Evolutionary conservation across 441 rosid species (phyloP).

Genomic region (Brassica balearica): DNA sequence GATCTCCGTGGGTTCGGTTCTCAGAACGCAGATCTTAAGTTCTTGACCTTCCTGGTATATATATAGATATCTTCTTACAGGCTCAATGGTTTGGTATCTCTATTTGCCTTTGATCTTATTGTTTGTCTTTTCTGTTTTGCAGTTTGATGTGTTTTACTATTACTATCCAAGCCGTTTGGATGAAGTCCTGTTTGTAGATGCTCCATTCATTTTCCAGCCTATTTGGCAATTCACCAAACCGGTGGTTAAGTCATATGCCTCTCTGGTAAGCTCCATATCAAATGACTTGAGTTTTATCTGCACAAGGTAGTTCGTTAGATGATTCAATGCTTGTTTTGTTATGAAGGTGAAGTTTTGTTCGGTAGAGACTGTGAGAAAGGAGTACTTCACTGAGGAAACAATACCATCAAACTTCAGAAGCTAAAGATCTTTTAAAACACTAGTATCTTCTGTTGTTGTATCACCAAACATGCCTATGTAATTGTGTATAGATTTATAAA

Average conservation of each 20-base stretch:
- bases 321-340: conserved; percentile 18
- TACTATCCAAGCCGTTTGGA: conserved; percentile 92
- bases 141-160: conserved; percentile 91
- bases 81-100: conserved; percentile 24
- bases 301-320: too few species aligned
- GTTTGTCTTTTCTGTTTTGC: conserved; percentile 40
- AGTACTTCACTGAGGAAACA: conserved; percentile 84
- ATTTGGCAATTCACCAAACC: conserved; percentile 91
- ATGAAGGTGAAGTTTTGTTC: conserved; percentile 87
- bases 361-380: conserved; percentile 64
- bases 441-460: conserved; percentile 19
- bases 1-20: conserved; percentile 79
- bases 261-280: conserved; percentile 63
- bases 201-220: conserved; percentile 88
- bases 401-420: conserved; percentile 64
- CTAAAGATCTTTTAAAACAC: conserved; percentile 37
- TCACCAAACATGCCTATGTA: conserved; percentile 6
- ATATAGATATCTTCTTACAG: conserved; percentile 22
- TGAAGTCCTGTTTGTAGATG: conserved; percentile 90
- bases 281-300: too few species aligned
- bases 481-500: conserved; percentile 11
- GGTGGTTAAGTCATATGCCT: conserved; percentile 70
- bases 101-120: conserved; percentile 25
- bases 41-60: conserved; percentile 84
- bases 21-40: conserved; percentile 77